phyloP scores from a whole-genome alignment of 2,329 filamentous ascomycete species.

The Fusarium tjaetaba region DNA sequence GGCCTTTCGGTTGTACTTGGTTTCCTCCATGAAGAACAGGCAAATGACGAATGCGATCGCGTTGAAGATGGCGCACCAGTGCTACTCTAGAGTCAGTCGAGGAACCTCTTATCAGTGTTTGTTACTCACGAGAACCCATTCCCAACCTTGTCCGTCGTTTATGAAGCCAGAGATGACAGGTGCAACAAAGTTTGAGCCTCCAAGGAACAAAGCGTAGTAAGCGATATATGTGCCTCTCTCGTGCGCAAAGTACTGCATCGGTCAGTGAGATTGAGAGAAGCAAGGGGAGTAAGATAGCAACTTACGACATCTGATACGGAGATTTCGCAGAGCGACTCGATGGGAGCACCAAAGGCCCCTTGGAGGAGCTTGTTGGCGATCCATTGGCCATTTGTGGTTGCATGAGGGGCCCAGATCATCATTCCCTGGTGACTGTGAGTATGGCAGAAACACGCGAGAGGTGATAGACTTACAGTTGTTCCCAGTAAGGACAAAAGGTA shows the following conservation, averaged over 20 bases:
- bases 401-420: neutral
- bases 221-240: neutral
- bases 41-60: neutral
- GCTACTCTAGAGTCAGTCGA: neutral
- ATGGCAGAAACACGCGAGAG: fast-evolving
- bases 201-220: neutral
- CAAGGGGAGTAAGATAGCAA: neutral
- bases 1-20: neutral
- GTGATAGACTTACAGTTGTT: neutral
- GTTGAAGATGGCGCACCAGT: neutral
- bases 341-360: neutral
- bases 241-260: neutral
- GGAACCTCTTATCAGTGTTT: fast-evolving
- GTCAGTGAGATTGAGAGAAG: neutral
- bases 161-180: neutral
- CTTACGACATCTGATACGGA: neutral
- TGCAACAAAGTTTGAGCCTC: neutral
- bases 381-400: neutral
- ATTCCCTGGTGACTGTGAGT: neutral
- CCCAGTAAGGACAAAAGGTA: neutral
- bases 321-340: neutral
- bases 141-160: neutral
- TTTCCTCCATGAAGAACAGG: neutral
- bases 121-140: neutral
- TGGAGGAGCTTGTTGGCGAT: neutral